Base-by-base conservation (phyloP, 179 eudicot species). In the Pouteria campechiana region DNA sequence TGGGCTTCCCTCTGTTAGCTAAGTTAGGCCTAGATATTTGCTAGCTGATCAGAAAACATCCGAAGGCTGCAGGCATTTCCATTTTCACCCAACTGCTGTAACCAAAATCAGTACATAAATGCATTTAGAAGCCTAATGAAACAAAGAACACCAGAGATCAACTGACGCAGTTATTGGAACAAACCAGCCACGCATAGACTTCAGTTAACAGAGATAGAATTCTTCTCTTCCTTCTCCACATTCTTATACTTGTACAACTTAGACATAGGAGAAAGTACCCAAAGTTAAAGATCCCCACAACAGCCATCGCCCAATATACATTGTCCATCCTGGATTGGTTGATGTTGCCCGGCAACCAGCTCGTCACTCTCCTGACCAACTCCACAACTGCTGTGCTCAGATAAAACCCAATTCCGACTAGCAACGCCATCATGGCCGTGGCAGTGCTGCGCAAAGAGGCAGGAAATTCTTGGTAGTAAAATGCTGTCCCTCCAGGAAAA, bases 391-490 rank as follows among this genome's bases (percentile, higher is more conserved):
- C 71, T 2, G 48, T 69, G 50, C 85, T 66, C 46, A 64, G 8
- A 31, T 73, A 73, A 38, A 33, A 77, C 0, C 67, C 66, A 17
- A 55, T 28, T 15, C 49, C 85, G 4, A 54, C 41, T 14, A 50
- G 8, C 65, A 77, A 5, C 1, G 72, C 55, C 10, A 57, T 50
- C 63, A 64, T 27, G 0, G 77, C 80, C 0, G 77, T 70, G 4
- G 75, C 47, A 8, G 68, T 64, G 44, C 60, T 64, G 18, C 59
- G 57, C 13, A 77, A 17, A 0, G 67, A 14, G 4, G 25, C 37
- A 2, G 85, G 85, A 37, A 70, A 70, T 19, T 77, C 80, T 24
- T 60, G 65, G 34, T 77, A 74, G 32, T 50, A 70, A n/a, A 75
- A 23, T 0, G 49, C 48, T 3, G 64, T 24, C 24, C 68, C 61